A percentile compares a stretch with the other conserved stretches of the same genome.
Evolutionary conservation across 1,139 yeast genomes (phyloP).

Genomic region (Nakaseomyces delphensis): DNA sequence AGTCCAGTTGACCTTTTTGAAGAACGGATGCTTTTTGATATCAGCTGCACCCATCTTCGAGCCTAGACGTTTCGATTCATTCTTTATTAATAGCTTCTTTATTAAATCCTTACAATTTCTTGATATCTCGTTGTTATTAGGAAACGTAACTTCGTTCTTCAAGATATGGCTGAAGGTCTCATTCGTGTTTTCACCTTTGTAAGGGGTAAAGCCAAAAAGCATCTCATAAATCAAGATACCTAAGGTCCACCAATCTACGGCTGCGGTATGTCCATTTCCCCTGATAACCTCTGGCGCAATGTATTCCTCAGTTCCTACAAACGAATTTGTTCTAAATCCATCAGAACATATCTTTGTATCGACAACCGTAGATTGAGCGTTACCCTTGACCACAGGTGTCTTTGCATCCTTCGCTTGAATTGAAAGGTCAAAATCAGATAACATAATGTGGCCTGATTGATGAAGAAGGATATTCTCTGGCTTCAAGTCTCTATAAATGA

Average conservation of each 20-base stretch:
- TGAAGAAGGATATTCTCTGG: slow-evolving; percentile 91
- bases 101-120: slow-evolving; percentile 71
- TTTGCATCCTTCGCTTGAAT: slow-evolving; percentile 73
- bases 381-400: slow-evolving; percentile 38
- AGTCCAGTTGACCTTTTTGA: slow-evolving; percentile 93
- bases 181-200: slow-evolving; percentile 82
- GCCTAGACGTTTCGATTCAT: slow-evolving; percentile 80
- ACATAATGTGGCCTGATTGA: slow-evolving; percentile 96
- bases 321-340: slow-evolving; percentile 91
- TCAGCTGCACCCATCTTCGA: slow-evolving; percentile 93
- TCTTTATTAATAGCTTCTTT: slow-evolving; percentile 73
- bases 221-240: slow-evolving; percentile 88
- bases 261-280: slow-evolving; percentile 95
- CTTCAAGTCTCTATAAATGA: slow-evolving; percentile 86
- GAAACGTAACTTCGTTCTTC: slow-evolving; percentile 72
- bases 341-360: slow-evolving; percentile 95
- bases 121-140: slow-evolving; percentile 46
- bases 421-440: slow-evolving; percentile 91
- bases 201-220: slow-evolving; percentile 93
- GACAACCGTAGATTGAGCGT: slow-evolving; percentile 31
- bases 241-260: slow-evolving; percentile 99
- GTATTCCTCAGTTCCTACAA: slow-evolving; percentile 97
- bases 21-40: slow-evolving; percentile 79
- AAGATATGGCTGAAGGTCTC: slow-evolving; percentile 82
- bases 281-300: slow-evolving; percentile 96